Evolutionary conservation across 2,329 filamentous ascomycete species (phyloP).

Genomic region (Pseudogymnoascus sp.): DNA sequence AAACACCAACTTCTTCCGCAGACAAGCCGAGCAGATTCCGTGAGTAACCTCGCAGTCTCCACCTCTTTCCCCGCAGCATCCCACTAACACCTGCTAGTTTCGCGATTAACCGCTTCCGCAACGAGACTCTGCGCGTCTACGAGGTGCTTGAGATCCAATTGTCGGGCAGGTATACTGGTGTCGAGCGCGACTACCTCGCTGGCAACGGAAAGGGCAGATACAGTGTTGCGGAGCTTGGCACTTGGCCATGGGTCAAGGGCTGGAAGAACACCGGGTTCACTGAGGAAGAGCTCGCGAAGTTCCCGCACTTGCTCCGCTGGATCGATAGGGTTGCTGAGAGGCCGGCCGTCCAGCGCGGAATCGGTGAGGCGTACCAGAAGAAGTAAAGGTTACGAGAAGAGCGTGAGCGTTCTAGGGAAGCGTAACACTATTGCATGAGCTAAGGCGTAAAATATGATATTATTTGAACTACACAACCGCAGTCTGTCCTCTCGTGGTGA

Average conservation of each 20-base stretch:
- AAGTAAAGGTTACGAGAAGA: background rate
- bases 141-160: slow-evolving; percentile 48
- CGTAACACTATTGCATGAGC: background rate
- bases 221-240: slow-evolving; percentile 43
- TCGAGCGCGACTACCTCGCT: slow-evolving; percentile 42
- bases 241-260: slow-evolving; percentile 42
- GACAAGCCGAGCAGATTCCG: slow-evolving; percentile 37
- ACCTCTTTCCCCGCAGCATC: slow-evolving; percentile 3
- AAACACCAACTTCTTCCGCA: slow-evolving; percentile 37
- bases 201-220: slow-evolving; percentile 48
- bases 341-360: slow-evolving; percentile 31
- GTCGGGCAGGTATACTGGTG: slow-evolving; percentile 41
- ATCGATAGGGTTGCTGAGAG: slow-evolving; percentile 42
- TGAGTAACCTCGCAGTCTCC: slow-evolving; percentile 23
- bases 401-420: background rate
- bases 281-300: slow-evolving; percentile 39
- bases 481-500: background rate
- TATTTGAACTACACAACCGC: background rate
- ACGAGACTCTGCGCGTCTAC: slow-evolving; percentile 43
- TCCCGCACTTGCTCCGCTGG: slow-evolving; percentile 46
- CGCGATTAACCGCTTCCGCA: slow-evolving; percentile 43
- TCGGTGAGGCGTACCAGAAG: background rate
- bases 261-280: slow-evolving; percentile 37
- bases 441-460: slow-evolving; percentile 7
- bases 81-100: slow-evolving; percentile 18